Evolutionary conservation across 1,284 basidiomycete genomes (phyloP).

Genomic region (Flammula alnicola): DNA sequence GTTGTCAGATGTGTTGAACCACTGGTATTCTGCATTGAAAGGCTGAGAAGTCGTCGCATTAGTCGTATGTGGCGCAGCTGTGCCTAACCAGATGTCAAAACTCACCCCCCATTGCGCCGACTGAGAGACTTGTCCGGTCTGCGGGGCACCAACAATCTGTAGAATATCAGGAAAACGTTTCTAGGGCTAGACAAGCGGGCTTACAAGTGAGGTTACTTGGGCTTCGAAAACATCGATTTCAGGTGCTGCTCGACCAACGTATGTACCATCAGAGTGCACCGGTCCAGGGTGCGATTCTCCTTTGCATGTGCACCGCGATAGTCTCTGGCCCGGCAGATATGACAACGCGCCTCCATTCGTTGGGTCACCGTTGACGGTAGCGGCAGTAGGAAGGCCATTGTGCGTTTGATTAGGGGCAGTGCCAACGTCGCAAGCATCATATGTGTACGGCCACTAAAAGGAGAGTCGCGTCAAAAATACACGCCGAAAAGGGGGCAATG

Average conservation of each 20-base stretch:
- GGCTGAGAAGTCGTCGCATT: conserved; percentile 43
- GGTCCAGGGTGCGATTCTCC: conserved; percentile 82
- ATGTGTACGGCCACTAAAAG: conserved; percentile 75
- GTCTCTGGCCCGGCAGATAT: conserved; percentile 78
- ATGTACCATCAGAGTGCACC: conserved; percentile 59
- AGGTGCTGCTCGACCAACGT: conserved; percentile 76
- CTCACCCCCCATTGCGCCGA: conserved; percentile 75
- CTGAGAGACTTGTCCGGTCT: conserved; percentile 64
- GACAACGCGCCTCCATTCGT: conserved; percentile 47
- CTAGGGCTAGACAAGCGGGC: conserved; percentile 9
- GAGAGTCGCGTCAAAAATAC: conserved; percentile 9
- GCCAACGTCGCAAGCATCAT: conserved; percentile 77
- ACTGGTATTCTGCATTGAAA: conserved; percentile 60
- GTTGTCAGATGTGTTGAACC: conserved; percentile 53
- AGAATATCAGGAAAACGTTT: conserved; percentile 26
- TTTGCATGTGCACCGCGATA: conserved; percentile 82
- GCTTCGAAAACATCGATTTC: conserved; percentile 87
- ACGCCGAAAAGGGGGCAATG: neutral
- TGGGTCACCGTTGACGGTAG: conserved; percentile 53
- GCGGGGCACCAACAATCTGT: conserved; percentile 40
- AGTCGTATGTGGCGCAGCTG: conserved; percentile 4
- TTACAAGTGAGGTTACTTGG: no score
- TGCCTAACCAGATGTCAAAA: conserved; percentile 19
- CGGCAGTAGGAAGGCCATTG: conserved; percentile 44
- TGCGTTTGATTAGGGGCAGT: conserved; percentile 65